Evolutionary conservation across 2,329 filamentous ascomycete species (phyloP).

Genomic region (Penicillium sp.): DNA sequence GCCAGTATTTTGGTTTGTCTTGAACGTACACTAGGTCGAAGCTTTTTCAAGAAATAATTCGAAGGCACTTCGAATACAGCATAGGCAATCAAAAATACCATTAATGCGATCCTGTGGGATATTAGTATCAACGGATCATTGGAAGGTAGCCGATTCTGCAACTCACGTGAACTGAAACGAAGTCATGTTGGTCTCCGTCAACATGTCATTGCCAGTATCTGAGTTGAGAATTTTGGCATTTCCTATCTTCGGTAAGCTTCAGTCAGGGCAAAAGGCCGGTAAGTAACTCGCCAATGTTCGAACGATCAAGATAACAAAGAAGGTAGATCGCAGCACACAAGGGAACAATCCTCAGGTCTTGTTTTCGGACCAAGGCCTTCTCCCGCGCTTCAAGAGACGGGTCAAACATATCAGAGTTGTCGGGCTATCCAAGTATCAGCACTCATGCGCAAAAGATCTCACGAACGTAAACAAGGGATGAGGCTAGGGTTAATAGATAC

Average conservation of each 20-base stretch:
- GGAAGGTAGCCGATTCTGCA: too few species aligned
- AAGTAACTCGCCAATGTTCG: constrained; percentile 67
- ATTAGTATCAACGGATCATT: constrained; percentile 13
- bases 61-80: constrained; percentile 54
- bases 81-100: constrained; percentile 53
- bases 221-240: constrained; percentile 69
- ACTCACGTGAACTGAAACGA: constrained; percentile 61
- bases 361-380: constrained; percentile 54
- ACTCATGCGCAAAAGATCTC: neutral
- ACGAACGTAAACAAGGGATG: neutral
- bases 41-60: constrained; percentile 53
- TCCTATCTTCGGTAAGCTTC: constrained; percentile 28
- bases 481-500: constrained; percentile 7
- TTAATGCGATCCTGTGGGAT: constrained; percentile 43
- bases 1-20: neutral
- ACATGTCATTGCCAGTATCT: constrained; percentile 62
- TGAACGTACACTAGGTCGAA: constrained; percentile 44
- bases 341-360: constrained; percentile 66
- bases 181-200: constrained; percentile 63
- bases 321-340: constrained; percentile 67
- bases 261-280: too few species aligned
- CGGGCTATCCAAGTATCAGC: constrained; percentile 8
- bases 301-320: constrained; percentile 67
- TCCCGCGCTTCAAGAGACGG: constrained; percentile 22
- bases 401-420: constrained; percentile 7